A percentile compares a stretch with the other conserved stretches of the same genome.
Conservation (phyloP, 805 yeast genomes). For the Pichia sporocuriosa region DNA sequence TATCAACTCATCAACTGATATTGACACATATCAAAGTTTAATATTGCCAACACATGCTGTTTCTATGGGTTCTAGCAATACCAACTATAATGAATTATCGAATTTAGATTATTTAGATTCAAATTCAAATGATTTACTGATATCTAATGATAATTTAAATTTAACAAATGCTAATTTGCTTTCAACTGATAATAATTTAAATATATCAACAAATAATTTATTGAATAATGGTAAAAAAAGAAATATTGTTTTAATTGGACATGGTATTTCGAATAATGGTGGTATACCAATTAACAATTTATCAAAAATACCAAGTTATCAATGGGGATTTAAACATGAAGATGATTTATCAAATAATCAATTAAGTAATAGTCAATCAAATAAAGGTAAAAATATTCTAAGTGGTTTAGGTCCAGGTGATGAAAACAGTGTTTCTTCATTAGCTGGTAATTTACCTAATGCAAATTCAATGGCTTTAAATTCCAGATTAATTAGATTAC, state of each 20-base stretch:
- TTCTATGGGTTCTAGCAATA: too few species aligned
- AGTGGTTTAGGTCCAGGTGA: constrained; percentile 21
- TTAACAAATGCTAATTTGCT: background rate
- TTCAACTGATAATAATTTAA: background rate
- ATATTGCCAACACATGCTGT: constrained; percentile 19
- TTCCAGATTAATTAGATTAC: constrained; percentile 25
- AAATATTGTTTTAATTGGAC: constrained; percentile 25
- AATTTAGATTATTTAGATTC: background rate
- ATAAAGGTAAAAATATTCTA: constrained; percentile 20
- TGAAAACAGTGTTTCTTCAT: constrained; percentile 17
- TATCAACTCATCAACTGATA: constrained; percentile 15
- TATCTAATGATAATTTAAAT: background rate
- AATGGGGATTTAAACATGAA: constrained; percentile 28
- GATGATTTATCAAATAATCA: constrained; percentile 14
- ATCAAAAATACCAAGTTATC: constrained; percentile 30
- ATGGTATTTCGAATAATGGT: constrained; percentile 28
- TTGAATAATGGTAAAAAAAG: background rate
- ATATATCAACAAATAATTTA: background rate
- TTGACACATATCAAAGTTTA: constrained; percentile 19
- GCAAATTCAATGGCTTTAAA: constrained; percentile 22
- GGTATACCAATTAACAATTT: constrained; percentile 29
- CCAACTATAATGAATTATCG: background rate
- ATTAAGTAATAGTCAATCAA: too few species aligned
- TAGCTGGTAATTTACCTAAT: constrained; percentile 21
- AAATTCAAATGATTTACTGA: background rate